Evolutionary conservation across 345 rosid genomes (phyloP).

Genomic region (Camelina laxa): DNA sequence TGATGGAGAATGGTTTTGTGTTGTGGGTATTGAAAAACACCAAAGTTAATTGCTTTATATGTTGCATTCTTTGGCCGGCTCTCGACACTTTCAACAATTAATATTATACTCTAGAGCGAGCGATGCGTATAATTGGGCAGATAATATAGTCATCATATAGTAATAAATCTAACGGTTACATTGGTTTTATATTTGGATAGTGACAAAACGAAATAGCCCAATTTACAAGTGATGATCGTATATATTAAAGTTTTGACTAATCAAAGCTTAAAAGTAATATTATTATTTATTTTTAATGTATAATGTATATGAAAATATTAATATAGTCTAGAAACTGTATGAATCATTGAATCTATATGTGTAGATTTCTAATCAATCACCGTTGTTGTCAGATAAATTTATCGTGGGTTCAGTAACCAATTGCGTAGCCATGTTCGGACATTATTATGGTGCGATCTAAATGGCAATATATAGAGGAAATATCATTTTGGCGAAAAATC

Average conservation of each 20-base stretch:
- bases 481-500: background rate
- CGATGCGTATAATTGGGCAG: constrained; percentile 16
- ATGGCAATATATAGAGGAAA: background rate
- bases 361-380: background rate
- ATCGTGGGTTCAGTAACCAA: constrained; percentile 33
- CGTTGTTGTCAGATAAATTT: constrained; percentile 7
- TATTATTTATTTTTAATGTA: no score
- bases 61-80: constrained; percentile 39
- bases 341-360: background rate
- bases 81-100: constrained; percentile 33
- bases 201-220: background rate
- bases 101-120: constrained; percentile 12
- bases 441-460: constrained; percentile 3
- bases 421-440: constrained; percentile 34
- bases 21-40: constrained; percentile 25
- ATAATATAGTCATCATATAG: background rate
- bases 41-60: constrained; percentile 36
- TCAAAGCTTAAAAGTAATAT: no score
- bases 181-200: background rate
- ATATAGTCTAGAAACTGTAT: constrained; percentile 7
- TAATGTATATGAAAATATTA: background rate
- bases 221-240: background rate
- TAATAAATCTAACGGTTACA: constrained; percentile 30
- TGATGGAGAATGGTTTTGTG: constrained; percentile 34
- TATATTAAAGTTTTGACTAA: background rate